A percentile compares a stretch with the other conserved stretches of the same genome.
phyloP scores from a whole-genome alignment of 2,329 filamentous ascomycete genomes.

The Trichophyton benhamiae region DNA sequence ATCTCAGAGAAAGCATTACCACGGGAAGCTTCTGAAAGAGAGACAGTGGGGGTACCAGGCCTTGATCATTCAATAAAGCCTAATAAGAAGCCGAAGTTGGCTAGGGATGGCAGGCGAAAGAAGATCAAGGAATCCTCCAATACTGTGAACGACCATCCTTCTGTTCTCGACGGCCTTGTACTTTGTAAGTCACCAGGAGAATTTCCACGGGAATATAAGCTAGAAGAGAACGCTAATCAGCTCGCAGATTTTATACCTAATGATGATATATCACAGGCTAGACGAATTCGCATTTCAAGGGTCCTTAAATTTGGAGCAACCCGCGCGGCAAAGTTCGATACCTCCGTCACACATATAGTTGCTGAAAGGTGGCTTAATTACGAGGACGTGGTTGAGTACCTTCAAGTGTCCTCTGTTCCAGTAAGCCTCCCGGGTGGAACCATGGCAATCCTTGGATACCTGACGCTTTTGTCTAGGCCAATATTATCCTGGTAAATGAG shows the following conservation, averaged over 20 bases:
- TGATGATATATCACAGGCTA: conserved; percentile 55
- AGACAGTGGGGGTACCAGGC: background rate
- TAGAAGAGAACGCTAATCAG: conserved; percentile 7
- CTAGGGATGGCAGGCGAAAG: conserved; percentile 7
- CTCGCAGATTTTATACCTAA: conserved; percentile 63
- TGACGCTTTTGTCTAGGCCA: conserved; percentile 18
- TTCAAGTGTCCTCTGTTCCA: conserved; percentile 40
- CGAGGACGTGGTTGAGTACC: conserved; percentile 47
- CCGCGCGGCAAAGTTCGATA: conserved; percentile 50
- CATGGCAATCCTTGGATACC: background rate
- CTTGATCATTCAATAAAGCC: background rate
- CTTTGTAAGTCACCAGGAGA: conserved; percentile 40
- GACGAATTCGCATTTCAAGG: conserved; percentile 60
- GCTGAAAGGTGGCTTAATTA: conserved; percentile 59
- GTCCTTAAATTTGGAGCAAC: conserved; percentile 61
- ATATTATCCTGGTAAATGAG: conserved; percentile 50
- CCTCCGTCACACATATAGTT: conserved; percentile 61
- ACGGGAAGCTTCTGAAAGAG: background rate
- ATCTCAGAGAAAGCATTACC: background rate
- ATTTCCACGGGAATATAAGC: background rate
- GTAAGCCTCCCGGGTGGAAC: conserved; percentile 23
- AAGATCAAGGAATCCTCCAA: conserved; percentile 20
- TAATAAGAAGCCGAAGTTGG: background rate
- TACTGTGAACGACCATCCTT: background rate
- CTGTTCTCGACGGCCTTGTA: conserved; percentile 45